Base-by-base conservation (phyloP, 805 yeast species). In the Tetrapisispora fleetii region DNA sequence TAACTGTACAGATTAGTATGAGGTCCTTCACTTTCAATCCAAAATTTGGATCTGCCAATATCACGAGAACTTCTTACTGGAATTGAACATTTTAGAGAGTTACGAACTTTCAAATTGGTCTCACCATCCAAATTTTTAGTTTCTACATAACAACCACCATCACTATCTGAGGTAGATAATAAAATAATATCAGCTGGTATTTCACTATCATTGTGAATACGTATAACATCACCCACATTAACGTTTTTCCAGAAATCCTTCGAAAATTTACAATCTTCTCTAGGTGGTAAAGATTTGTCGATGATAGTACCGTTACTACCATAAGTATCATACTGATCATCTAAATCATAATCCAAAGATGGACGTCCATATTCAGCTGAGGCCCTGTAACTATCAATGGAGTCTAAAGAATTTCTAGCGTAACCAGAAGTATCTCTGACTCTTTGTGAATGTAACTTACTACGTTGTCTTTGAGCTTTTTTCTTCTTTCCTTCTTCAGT, bases 51-150 rank as follows among this genome's bases (percentile, higher is more conserved):
- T 56, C 72, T 70, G 7, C 74, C 68, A 30, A 77, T 62, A 57
- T 79, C 81, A 47, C 70, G 65, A 1, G 77, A 67, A 46, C 73
- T 76, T 50, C 71, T 68, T n/a, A 77, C 69, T 27, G 67, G 70
- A 13, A 76, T 67, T 27, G 83, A 75, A 57, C 81, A 78, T 59
- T 83, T 80, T 56, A 85, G 64, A 2, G 90, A 80, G 62, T 82
- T 87, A 59, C 82, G 81, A 35, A 81, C 82, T 65, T 85, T 85
- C 64, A 85, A 69, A 57, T 84, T 85, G 1, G 93, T 79, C 62
- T 79, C 85, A 64, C 95, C 95, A 66, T 85, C 95, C 55, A 85
- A 72, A 65, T 84, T 84, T 59, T 84, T 85, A 0, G 95, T 85
- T 64, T 85, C 95, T 36, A 85, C 79, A 56, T 79, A 85, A 65